Base-by-base conservation (phyloP, 768 basidiomycete genomes). In the Dentipellis sp. region DNA sequence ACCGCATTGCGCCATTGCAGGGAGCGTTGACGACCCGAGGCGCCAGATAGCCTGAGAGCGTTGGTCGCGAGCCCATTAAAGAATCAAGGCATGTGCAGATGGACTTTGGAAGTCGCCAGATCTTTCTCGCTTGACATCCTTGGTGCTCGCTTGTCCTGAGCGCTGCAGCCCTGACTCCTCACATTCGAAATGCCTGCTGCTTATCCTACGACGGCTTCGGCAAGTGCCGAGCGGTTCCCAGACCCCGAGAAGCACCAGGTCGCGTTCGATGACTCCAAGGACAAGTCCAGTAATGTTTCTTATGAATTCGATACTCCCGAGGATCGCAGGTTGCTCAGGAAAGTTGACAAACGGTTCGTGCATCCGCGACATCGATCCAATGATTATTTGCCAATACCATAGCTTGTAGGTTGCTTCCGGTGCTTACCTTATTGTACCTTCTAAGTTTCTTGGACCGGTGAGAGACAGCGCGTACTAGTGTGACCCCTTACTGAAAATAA, bases 401-500 rank as follows among this genome's bases (percentile, higher is more conserved):
- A 36, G 50, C 14, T 29, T n/a, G 29, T 38, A 71, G 69, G 23
- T 62, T 76, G 12, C 63, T 75, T 19, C 75, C 75, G 1, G 66
- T 76, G 46, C 61, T 77, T 49, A 74, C 72, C 3, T 54, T 72
- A 23, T 61, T 76, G 37, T 75, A 70, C 59, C 63, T 76, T 19
- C 63, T 77, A 29, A 71, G 69, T 37, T 77, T 76, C 56, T 64
- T 76, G 58, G 74, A 74, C 55, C 59, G 73, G 71, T 72, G 56
- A 37, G 66, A 38, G 12, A 16, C 38, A 5, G 42, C 42, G 35
- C 29, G 6, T 11, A n/a, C 29, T 6, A 52, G 11, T 37, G 29
- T 53, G 2, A 36, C 38, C 34, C 10, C 12, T 37, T 12, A 16
- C 38, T 17, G 29, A 29, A 17, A 23, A 39, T 55, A 29, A 50